Evolutionary conservation across 148 eudicot species (phyloP), one percentile per base, ranked within the genome.

Genomic region (Limonium bicolor): DNA sequence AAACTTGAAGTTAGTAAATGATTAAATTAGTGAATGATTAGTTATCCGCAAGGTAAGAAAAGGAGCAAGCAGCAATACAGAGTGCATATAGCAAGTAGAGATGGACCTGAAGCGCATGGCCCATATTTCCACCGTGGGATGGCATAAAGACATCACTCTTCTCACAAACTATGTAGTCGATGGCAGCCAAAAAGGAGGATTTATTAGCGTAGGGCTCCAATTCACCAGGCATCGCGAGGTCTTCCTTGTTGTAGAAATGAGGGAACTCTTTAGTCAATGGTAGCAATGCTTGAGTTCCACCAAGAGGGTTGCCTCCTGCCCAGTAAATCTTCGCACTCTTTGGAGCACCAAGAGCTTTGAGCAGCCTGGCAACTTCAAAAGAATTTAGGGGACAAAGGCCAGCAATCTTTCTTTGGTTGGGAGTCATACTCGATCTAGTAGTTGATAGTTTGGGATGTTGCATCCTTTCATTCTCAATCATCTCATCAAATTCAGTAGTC

Each of bases 81-180:
- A 29, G 33, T 7, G 12, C 33, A 29, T 13, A 14, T 15, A 1
- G 50, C 14, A 38, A 19, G 4, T 16, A 48, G 29, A 36, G 15
- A 27, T 15, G 13, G 60, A 86, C 96, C 96, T 87, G 94, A 15
- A 90, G 59, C 2, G 99, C 95, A 17, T 73, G 99, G 14, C 94
- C 88, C 95, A 90, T 85, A 54, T 90, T 90, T 54, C 99, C 99
- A 20, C 99, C 99, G 15, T 90, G 99, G 50, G 99, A 90, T 10
- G 94, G 76, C 94, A 85, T 73, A 61, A 90, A 90, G 3, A 85
- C 93, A 23, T 90, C 82, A 36, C 99, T 90, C 49, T 73, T 78
- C 64, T 85, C 95, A 21, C 88, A 72, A 21, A 90, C 94, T 25
- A 90, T 76, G 39, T 70, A 81, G 39, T 90, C 99, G n/a, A 90